These are phyloP conservation scores for Carex kokanica DNA, from an alignment of 176 grass and related monocot genomes.

Conservation along the genomic window DNA sequence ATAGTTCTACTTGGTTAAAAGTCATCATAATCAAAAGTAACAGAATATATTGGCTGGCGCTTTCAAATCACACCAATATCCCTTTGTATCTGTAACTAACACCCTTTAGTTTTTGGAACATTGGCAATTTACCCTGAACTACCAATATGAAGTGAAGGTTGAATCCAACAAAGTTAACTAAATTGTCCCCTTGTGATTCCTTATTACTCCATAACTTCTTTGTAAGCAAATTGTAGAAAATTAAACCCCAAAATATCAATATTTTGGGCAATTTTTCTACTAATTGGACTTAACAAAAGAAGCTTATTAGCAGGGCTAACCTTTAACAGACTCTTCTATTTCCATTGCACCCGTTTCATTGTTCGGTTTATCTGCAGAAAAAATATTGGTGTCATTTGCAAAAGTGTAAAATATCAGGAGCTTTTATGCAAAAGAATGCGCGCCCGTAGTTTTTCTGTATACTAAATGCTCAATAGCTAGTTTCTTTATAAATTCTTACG, in stretches of 20 bases:
- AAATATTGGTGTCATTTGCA: too few species aligned
- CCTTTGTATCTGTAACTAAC: not conserved
- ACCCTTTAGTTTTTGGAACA: not conserved
- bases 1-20: not conserved
- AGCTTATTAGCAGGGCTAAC: too few species aligned
- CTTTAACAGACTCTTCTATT: too few species aligned
- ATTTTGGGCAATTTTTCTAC: too few species aligned
- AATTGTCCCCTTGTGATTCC: not conserved
- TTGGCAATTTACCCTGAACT: not conserved
- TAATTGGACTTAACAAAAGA: too few species aligned
- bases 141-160: not conserved
- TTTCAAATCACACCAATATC: too few species aligned
- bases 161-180: not conserved
- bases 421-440: not conserved
- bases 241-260: not conserved
- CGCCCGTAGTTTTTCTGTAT: conserved; percentile 14
- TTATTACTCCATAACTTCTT: not conserved
- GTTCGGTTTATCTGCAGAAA: too few species aligned
- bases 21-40: not conserved
- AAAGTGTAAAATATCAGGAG: not conserved
- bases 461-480: not conserved
- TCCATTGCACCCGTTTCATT: too few species aligned
- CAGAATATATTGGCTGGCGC: not conserved
- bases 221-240: conserved; percentile 3
- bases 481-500: conserved; percentile 6